Conservation (phyloP, 352 stramenopile species). For the Phytophthora pinifolia region DNA sequence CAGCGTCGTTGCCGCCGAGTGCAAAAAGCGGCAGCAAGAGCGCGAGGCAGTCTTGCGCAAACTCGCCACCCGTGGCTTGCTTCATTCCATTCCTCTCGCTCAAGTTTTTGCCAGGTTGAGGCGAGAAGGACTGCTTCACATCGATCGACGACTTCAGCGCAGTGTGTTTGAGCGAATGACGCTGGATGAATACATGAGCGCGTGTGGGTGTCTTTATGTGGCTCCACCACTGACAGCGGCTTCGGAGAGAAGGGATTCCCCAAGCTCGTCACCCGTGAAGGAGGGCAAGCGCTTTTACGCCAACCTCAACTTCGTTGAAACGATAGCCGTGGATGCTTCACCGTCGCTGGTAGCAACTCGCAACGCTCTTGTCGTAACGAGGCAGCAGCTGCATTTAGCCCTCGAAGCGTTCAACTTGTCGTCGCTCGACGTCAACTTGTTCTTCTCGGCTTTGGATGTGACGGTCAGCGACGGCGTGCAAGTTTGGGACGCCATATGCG, state of each 20-base stretch:
- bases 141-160: constrained; percentile 39
- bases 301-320: constrained; percentile 5
- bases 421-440: constrained; percentile 50
- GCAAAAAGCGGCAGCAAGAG: constrained; percentile 30
- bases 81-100: constrained; percentile 39
- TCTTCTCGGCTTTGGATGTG: constrained; percentile 63
- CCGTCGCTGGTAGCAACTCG: constrained; percentile 27
- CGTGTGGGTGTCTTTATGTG: constrained; percentile 38
- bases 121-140: constrained; percentile 53
- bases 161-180: constrained; percentile 50
- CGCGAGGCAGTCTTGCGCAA: constrained; percentile 30
- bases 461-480: constrained; percentile 47
- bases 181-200: constrained; percentile 65
- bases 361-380: constrained; percentile 42
- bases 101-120: constrained; percentile 60
- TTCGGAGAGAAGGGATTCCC: constrained; percentile 3
- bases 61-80: constrained; percentile 27
- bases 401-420: constrained; percentile 53
- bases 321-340: constrained; percentile 17
- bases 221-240: neutral
- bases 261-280: constrained; percentile 12
- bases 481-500: constrained; percentile 51
- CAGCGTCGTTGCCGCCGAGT: constrained; percentile 42
- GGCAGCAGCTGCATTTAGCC: constrained; percentile 60
- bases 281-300: constrained; percentile 21